Evolutionary conservation across 2,329 filamentous ascomycete species (phyloP).

Genomic region (Penicillium palitans): DNA sequence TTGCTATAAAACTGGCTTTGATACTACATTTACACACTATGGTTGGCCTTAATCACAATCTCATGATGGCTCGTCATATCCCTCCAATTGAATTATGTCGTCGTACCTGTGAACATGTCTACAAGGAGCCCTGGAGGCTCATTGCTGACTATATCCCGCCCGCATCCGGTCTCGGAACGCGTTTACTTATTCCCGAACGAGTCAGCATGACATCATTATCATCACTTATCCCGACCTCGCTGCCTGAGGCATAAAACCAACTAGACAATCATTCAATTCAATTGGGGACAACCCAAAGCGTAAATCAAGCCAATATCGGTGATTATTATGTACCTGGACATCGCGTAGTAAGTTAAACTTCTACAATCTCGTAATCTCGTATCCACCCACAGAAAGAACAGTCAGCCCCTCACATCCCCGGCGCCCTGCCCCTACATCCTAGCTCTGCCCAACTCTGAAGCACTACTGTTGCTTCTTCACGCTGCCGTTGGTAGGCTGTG

Average conservation of each 20-base stretch:
- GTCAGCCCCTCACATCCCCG: not conserved
- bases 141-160: slow-evolving; percentile 2
- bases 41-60: not conserved
- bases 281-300: not conserved
- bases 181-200: not conserved
- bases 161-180: not conserved
- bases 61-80: not conserved
- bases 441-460: not conserved
- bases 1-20: not conserved
- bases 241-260: not conserved
- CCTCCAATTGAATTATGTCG: not conserved
- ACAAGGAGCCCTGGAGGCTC: not conserved
- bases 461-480: slow-evolving; percentile 40
- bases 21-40: not conserved
- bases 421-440: not conserved
- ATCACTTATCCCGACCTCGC: not conserved
- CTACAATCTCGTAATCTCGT: not conserved
- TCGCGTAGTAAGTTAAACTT: not conserved
- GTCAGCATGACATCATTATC: slow-evolving; percentile 1
- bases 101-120: not conserved
- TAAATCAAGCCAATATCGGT: not conserved
- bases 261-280: not conserved
- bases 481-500: slow-evolving; percentile 24
- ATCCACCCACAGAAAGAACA: not conserved
- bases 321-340: not conserved